Base-by-base conservation (phyloP, 768 basidiomycete genomes). In the Leccinum incarnatum region DNA sequence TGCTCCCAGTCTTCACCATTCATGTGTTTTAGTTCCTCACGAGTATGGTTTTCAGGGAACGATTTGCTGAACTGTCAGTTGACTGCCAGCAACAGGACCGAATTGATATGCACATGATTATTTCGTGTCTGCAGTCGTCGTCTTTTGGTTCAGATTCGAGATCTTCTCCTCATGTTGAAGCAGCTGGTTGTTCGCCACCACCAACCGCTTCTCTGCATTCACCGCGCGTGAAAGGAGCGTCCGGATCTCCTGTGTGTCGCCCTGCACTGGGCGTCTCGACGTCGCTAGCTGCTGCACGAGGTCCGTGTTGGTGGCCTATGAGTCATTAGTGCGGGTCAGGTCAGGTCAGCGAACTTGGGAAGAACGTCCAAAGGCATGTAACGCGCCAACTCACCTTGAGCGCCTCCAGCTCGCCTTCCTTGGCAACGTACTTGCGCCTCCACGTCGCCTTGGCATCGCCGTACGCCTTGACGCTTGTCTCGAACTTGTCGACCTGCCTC, bases 401-500 rank as follows among this genome's bases (percentile, higher is more conserved):
- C 3, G 86, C 87, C 56, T 96, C 94, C 27, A 96, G 72, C 70
- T 98, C 95, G n/a, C 91, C 91, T 60, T 95, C 89, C 71, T 92
- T 95, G 29, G 82, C 69, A n/a, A 79, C 79, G 49, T 90, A 82
- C 75, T 93, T 93, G 62, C 85, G 83, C 59, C 92, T 83, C 95
- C 94, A 96, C 4, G 83, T 79, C 11, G 83, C 76, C 71, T 94
- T 93, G n/a, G 83, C 83, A 55, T 95, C 89, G 0, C 86, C 86
- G 59, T 89, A 86, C 10, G 82, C 81, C 78, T 91, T 95, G 54
- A 97, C 81, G 49, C 91, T 87, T 21, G 80, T 76, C 72, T 98
- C 95, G 64, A 98, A 95, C 66, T 88, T 91, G 76, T 98, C 95
- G 55, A 99, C 83, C 69, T 96, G 91, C 67, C 86, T 87, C 91